Evolutionary conservation across 208 protist species (phyloP), one percentile per base, ranked within the genome.

Genomic region (Trypanosoma melophagium): DNA sequence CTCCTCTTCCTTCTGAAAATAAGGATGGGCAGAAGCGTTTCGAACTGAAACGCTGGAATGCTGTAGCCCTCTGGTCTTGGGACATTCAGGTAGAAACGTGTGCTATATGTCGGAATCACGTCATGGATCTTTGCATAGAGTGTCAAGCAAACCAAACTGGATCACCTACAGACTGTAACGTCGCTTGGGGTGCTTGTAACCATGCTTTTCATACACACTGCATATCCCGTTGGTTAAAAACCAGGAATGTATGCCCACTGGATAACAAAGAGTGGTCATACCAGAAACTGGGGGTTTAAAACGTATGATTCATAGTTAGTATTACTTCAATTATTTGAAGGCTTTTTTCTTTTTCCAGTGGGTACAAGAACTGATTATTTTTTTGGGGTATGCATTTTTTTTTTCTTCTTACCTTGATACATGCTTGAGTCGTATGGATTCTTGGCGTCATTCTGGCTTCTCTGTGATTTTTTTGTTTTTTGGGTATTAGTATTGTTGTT

Each of bases 141-240:
- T 99, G 97, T 74, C 97, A 99, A 73, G 96, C 98, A 1, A 98
- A 98, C 71, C 97, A 96, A 70, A 82, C 66, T 42, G 89, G 70
- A 42, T 79, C 89, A 25, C 97, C 95, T 0, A 94, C 81, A 68
- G 97, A 99, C 52, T 99, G 97, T 74, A 99, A 90, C 38, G 97
- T 99, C 14, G 97, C 98, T 2, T 99, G 98, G 98, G 98, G 98
- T 31, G 79, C 92, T n/a, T 99, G 98, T 88, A 98, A 98, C 70
- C 98, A 99, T 69, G 98, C 98, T 7, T 99, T 99, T 81, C 98
- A 99, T 73, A 99, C 98, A 68, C 98, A 99, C 77, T 99, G 98
- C 78, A 99, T 99, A 67, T 98, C 97, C 10, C 83, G 97, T 31
- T 99, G 98, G 98, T 89, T 99, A 4, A 99, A 99, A 74, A 99